Percentiles rank a stretch among this genome's conserved stretches.
These are phyloP conservation scores for Tulasnella sp. DNA, from an alignment of 768 basidiomycete genomes.

Conservation along the genomic window DNA sequence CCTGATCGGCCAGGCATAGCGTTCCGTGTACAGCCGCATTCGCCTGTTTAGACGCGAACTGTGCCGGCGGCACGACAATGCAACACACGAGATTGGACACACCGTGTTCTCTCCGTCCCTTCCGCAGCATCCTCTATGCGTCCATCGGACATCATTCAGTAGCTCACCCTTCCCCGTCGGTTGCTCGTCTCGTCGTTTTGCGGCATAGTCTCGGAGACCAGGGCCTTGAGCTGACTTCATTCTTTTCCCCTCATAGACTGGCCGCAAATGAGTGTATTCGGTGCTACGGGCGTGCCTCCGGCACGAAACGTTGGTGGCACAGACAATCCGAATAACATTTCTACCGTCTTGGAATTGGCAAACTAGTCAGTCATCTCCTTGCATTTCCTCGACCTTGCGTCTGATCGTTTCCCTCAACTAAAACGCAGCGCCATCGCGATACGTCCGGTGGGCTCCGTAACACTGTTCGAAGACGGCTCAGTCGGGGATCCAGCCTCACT, in stretches of 20 bases:
- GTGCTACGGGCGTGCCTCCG: slow-evolving; percentile 34
- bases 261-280: slow-evolving; percentile 32
- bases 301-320: slow-evolving; percentile 29
- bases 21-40: too few relatives aligned
- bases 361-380: slow-evolving; percentile 22
- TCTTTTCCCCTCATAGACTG: slow-evolving; percentile 20
- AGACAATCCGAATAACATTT: slow-evolving; percentile 25
- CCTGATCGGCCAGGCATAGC: neutral
- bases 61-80: too few relatives aligned
- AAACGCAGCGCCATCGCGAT: slow-evolving; percentile 27
- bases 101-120: too few relatives aligned
- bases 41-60: too few relatives aligned
- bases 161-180: neutral
- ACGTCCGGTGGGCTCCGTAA: slow-evolving; percentile 2
- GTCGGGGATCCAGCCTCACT: slow-evolving; percentile 79
- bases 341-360: slow-evolving; percentile 25
- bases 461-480: slow-evolving; percentile 55
- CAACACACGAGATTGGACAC: too few relatives aligned
- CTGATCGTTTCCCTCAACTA: neutral
- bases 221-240: neutral
- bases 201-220: neutral
- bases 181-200: neutral
- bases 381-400: neutral
- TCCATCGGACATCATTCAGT: too few relatives aligned
- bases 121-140: too few relatives aligned